phyloP scores from a whole-genome alignment of 2,329 filamentous ascomycete genomes.

The Massarina eburnea region DNA sequence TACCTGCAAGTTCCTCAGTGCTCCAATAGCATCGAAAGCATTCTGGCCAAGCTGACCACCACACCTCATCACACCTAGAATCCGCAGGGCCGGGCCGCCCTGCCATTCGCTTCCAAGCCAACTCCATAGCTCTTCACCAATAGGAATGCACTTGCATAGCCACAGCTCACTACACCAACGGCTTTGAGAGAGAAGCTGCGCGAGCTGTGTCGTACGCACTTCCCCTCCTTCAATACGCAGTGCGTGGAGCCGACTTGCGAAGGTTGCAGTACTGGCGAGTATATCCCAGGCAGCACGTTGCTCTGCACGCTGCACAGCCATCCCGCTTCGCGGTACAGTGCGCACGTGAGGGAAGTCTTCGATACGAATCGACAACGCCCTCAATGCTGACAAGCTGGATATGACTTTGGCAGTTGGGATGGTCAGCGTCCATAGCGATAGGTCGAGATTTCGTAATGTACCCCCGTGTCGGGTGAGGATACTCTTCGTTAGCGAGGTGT shows the following conservation, averaged over 20 bases:
- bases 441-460: constrained; percentile 28
- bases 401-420: constrained; percentile 26
- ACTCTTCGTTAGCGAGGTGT: constrained; percentile 27
- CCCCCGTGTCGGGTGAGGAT: constrained; percentile 28
- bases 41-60: constrained; percentile 24
- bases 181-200: constrained; percentile 16
- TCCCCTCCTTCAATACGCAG: constrained; percentile 27
- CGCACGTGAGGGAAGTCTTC: constrained; percentile 20
- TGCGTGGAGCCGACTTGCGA: constrained; percentile 17
- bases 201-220: constrained; percentile 19
- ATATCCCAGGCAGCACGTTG: constrained; percentile 22
- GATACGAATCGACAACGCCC: constrained; percentile 25
- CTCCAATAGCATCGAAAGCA: constrained; percentile 17
- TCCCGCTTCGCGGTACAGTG: constrained; percentile 11
- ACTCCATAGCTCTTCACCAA: constrained; percentile 21
- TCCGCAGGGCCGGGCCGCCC: constrained; percentile 13
- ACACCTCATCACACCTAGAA: constrained; percentile 25
- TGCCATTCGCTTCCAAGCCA: constrained; percentile 24
- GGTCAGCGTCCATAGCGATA: constrained; percentile 33
- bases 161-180: constrained; percentile 22
- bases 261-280: constrained; percentile 13
- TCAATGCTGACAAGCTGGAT: constrained; percentile 18
- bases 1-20: constrained; percentile 25
- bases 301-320: constrained; percentile 12
- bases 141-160: constrained; percentile 20